Evolutionary conservation across 23 red algal genomes (phyloP).

Genomic region (Agarophyton chilense): DNA sequence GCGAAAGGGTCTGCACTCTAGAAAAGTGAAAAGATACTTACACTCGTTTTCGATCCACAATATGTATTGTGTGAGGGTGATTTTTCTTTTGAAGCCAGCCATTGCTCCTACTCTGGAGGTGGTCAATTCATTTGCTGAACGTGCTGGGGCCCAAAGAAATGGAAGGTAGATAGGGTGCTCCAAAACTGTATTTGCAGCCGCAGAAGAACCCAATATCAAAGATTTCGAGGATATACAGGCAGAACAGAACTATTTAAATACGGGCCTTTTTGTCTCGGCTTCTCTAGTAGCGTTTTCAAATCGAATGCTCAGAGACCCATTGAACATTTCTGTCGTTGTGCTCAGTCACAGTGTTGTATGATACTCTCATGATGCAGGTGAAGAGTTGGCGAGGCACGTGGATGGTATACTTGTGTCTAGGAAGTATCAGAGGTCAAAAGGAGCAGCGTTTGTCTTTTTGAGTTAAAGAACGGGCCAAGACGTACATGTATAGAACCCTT

Average conservation of each 20-base stretch:
- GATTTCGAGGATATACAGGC: background rate
- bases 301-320: background rate
- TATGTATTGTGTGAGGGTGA: background rate
- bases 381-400: no score
- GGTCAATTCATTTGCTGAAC: no score
- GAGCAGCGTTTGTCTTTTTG: background rate
- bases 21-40: background rate
- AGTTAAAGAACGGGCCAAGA: background rate
- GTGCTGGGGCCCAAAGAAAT: no score
- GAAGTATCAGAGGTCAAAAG: background rate
- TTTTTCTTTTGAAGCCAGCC: background rate
- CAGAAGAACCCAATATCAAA: background rate
- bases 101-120: no score
- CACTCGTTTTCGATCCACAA: background rate
- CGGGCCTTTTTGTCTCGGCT: background rate
- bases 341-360: background rate
- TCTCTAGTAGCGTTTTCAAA: background rate
- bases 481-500: background rate
- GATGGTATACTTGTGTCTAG: background rate
- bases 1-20: background rate
- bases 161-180: no score
- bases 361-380: no score
- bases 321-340: background rate
- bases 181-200: background rate
- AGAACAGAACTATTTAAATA: background rate